Evolutionary conservation across 768 basidiomycete genomes (phyloP).

Genomic region (Termitomyces sp.): DNA sequence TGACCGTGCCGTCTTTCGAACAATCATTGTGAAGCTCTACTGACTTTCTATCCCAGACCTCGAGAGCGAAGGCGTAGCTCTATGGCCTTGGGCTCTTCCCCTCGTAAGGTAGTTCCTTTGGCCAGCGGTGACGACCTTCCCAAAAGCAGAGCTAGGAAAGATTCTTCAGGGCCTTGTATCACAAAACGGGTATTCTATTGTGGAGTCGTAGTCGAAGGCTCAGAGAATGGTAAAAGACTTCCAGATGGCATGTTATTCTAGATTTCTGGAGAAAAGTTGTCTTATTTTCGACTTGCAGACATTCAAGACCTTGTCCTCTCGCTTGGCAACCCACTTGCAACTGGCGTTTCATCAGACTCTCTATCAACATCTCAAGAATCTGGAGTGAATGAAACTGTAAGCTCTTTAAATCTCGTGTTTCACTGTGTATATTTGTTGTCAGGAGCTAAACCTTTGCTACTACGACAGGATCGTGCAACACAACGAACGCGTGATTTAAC

Average conservation of each 20-base stretch:
- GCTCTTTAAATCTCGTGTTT: conserved; percentile 12
- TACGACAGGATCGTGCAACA: conserved; percentile 28
- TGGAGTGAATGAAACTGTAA: conserved; percentile 35
- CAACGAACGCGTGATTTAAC: conserved; percentile 58
- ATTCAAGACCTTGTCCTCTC: conserved; percentile 76
- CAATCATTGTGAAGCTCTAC: conserved; percentile 3
- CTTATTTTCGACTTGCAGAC: conserved; percentile 35
- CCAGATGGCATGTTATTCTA: conserved; percentile 47
- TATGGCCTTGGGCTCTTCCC: conserved; percentile 67
- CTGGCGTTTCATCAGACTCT: conserved; percentile 43
- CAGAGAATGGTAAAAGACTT: conserved; percentile 62
- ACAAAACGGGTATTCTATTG: conserved; percentile 86
- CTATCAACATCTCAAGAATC: conserved; percentile 37
- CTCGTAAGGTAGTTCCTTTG: conserved; percentile 69
- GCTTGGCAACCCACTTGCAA: conserved; percentile 60
- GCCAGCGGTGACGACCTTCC: conserved; percentile 65
- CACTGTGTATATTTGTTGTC: background rate
- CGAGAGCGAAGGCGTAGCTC: background rate
- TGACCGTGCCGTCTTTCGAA: conserved; percentile 8
- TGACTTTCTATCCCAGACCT: conserved; percentile 5
- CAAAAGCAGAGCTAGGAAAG: conserved; percentile 37
- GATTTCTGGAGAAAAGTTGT: conserved; percentile 4
- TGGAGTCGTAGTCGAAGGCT: conserved; percentile 84
- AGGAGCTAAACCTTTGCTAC: conserved; percentile 4
- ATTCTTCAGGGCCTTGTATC: conserved; percentile 32